A percentile compares a stretch with the other conserved stretches of the same genome.
Conservation (phyloP, 495 filamentous ascomycete genomes). For the Melanomma pulvis-pyrius region DNA sequence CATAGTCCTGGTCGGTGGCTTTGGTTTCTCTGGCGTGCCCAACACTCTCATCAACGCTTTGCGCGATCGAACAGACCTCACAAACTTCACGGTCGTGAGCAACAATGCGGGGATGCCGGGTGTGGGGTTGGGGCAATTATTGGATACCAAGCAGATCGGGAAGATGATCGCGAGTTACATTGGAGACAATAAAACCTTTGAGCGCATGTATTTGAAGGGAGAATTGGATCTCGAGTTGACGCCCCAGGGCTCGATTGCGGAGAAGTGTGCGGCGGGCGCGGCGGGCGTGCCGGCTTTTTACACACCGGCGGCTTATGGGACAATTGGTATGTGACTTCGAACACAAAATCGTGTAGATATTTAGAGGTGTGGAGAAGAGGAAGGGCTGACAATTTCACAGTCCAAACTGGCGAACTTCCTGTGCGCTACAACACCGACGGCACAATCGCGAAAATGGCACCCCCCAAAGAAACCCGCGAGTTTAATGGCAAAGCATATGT, state of each 20-base stretch:
- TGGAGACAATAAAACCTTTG: slow-evolving; percentile 91
- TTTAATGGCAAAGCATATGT: slow-evolving; percentile 87
- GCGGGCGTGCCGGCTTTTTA: slow-evolving; percentile 91
- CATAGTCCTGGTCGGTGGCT: slow-evolving; percentile 35
- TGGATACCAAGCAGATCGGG: slow-evolving; percentile 67
- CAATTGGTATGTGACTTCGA: slow-evolving; percentile 24
- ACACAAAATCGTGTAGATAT: background rate
- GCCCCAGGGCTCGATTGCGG: slow-evolving; percentile 86
- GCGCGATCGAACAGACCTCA: slow-evolving; percentile 33
- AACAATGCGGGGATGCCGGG: slow-evolving; percentile 39
- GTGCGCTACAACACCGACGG: slow-evolving; percentile 79
- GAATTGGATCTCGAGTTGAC: slow-evolving; percentile 87
- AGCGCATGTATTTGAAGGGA: slow-evolving; percentile 83
- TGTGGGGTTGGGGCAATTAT: slow-evolving; percentile 28
- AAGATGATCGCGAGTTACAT: slow-evolving; percentile 94
- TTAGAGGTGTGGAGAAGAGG: background rate
- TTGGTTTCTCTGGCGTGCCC: slow-evolving; percentile 34
- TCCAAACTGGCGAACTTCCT: slow-evolving; percentile 86
- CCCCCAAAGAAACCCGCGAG: slow-evolving; percentile 83
- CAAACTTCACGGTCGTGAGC: slow-evolving; percentile 31
- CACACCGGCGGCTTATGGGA: slow-evolving; percentile 69
- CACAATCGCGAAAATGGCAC: slow-evolving; percentile 69
- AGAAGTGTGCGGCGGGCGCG: slow-evolving; percentile 85
- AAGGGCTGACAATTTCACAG: slow-evolving; percentile 58
- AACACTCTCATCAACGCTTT: slow-evolving; percentile 38